Base-by-base conservation (phyloP, 1,139 yeast genomes). In the Pichia sp. region DNA sequence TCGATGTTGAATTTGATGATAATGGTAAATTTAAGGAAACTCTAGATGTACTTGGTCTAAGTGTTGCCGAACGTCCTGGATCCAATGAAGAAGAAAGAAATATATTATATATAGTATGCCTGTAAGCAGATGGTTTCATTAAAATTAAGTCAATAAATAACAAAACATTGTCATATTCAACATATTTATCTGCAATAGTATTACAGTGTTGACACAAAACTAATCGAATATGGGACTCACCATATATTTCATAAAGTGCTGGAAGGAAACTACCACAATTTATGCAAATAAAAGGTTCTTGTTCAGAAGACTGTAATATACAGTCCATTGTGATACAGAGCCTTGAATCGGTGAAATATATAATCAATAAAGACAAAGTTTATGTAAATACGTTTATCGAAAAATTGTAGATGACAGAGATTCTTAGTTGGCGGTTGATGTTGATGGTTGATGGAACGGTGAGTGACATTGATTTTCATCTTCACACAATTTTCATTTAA, bases 81-180 rank as follows among this genome's bases (percentile, higher is more conserved):
- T 40, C 30, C 1, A 27, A 10, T n/a, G 39, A 22, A 10, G 49
- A 30, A 3, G 46, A 36, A n/a, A 48, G 27, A 25, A 53, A 37
- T 7, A 43, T 40, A 40, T 92, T 92, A 67, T 78, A 90, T 4
- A 92, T 87, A 49, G 92, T 66, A 61, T 94, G 99, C 41, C 95
- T 73, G 55, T 87, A 90, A 0, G 97, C 97, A 55, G 82, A 94
- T 4, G 94, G 90, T 59, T 89, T 87, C 52, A 92, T 67, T 12
- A 92, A 72, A 44, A 92, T 66, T 37, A 90, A 71, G 58, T 94
- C 98, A 32, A 94, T 80, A 58, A 87, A 85, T 28, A 92, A 67
- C 2, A 92, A 68, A 23, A 90, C 95, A 44, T 80, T 76, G 62
- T 92, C 99, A 54, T 81, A 84, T 60, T 92, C 99, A 35, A 92